Evolutionary conservation across 352 stramenopile species (phyloP), one percentile per base, ranked within the genome.

Genomic region (Phytophthora citrophthora): DNA sequence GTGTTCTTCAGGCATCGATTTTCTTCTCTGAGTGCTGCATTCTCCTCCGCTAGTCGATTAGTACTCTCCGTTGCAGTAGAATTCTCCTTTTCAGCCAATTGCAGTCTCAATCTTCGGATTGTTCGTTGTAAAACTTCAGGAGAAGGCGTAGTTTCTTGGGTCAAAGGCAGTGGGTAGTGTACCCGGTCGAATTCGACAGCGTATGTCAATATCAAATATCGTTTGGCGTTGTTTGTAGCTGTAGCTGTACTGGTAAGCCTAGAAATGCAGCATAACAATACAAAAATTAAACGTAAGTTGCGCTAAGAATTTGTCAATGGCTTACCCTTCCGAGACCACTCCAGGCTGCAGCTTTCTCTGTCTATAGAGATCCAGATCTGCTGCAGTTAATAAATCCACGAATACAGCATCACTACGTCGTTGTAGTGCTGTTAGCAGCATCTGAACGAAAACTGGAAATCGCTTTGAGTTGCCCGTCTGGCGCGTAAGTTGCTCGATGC

Each of bases 381-480:
- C 73, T 6, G 88, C 87, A 4, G 94, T 98, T 31, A 98, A 77
- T 13, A 98, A 57, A 50, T 98, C 94, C 36, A 97, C 76, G 59
- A 96, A 97, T 9, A 98, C 88, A 15, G 78, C 79, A 41, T 96
- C 91, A 53, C 81, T 96, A 39, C 79, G 74, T 38, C 81, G 60
- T 7, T 72, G 58, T 12, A 98, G 72, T 2, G 93, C 93, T 6
- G 85, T 91, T 4, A 90, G 64, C 39, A 98, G 80, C 93, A 98
- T 98, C 59, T 93, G 94, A 29, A 96, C 88, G 54, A 98, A 98
- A 6, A 97, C 83, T 5, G 74, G 54, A 45, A 98, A 97, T 40
- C 80, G 85, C 71, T 98, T 98, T 70, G 85, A 97, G 70, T 97
- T 98, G 56, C 94, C 92, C 23, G 95, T 97, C 68, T 98, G 97